Conservation (phyloP, 2,329 filamentous ascomycete species). For the Ceratocystis harringtonii region DNA sequence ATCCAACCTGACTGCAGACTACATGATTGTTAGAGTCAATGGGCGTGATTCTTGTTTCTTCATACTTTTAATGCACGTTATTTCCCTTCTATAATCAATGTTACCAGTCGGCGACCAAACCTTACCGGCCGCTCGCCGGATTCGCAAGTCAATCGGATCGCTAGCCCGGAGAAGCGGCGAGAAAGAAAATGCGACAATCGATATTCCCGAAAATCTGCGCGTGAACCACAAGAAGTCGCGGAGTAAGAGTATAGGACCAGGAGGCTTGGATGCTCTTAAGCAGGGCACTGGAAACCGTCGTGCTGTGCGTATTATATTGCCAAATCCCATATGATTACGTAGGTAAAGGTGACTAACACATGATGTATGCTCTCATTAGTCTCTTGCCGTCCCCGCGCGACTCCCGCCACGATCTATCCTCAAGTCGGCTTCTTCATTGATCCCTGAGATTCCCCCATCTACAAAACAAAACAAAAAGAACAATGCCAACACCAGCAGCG, state of each 20-base stretch:
- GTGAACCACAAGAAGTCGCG: constrained; percentile 54
- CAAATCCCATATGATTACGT: not conserved
- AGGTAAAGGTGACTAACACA: not conserved
- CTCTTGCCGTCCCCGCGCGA: constrained; percentile 37
- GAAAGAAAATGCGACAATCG: constrained; percentile 65
- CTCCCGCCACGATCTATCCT: constrained; percentile 54
- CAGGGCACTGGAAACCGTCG: constrained; percentile 60
- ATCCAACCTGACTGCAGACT: not conserved
- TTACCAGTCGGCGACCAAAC: constrained; percentile 24
- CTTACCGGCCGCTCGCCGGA: constrained; percentile 40
- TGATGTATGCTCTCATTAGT: constrained; percentile 27
- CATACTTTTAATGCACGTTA: not conserved
- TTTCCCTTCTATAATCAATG: not conserved
- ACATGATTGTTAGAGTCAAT: not conserved
- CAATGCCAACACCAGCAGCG: not conserved
- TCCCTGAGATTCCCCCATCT: constrained; percentile 45
- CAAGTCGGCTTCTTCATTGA: constrained; percentile 56
- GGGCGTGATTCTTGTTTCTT: not conserved
- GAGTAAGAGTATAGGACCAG: constrained; percentile 92
- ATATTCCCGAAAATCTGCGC: constrained; percentile 40
- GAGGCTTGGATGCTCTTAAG: constrained; percentile 70
- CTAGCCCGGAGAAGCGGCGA: constrained; percentile 36
- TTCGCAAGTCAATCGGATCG: constrained; percentile 57
- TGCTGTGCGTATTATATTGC: constrained; percentile 41
- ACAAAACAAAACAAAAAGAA: constrained; percentile 8